These are phyloP conservation scores for Dactylonectria estremocensis DNA, from an alignment of 2,329 filamentous ascomycete genomes.

Conservation along the genomic window DNA sequence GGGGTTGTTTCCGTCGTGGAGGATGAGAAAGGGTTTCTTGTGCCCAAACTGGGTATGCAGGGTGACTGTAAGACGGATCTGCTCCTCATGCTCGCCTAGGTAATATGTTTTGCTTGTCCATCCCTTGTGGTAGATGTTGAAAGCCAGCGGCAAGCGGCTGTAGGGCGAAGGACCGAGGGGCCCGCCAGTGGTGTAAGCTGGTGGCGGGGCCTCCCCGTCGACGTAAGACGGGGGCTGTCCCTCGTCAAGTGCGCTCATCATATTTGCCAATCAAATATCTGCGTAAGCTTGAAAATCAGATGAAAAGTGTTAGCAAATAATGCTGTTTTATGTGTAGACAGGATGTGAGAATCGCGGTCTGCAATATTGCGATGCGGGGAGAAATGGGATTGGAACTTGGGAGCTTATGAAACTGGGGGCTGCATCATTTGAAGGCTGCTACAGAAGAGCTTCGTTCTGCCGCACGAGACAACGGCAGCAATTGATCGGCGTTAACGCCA, in stretches of 20 bases:
- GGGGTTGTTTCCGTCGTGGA: slow-evolving; percentile 16
- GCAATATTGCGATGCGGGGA: neutral
- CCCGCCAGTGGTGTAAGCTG: slow-evolving; percentile 8
- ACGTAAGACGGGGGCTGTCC: neutral
- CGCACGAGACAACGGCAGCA: neutral
- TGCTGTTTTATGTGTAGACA: neutral
- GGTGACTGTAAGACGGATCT: neutral
- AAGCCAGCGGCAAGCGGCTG: neutral
- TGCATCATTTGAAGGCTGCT: neutral
- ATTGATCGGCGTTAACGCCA: neutral
- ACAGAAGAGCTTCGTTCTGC: neutral
- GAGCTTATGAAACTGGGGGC: neutral
- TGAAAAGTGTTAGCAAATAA: neutral
- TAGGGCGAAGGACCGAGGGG: slow-evolving; percentile 2
- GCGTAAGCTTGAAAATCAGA: neutral
- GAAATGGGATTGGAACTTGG: neutral
- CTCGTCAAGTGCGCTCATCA: neutral
- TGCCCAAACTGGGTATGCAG: neutral
- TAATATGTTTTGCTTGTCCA: neutral
- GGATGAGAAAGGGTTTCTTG: slow-evolving; percentile 26
- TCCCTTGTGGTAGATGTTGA: slow-evolving; percentile 11
- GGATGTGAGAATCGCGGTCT: neutral
- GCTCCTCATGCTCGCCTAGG: slow-evolving; percentile 7
- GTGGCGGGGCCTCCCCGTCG: neutral
- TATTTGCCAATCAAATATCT: neutral